A percentile compares a stretch with the other conserved stretches of the same genome.
Conservation (phyloP, 345 rosid species). For the Clausena lansium region DNA sequence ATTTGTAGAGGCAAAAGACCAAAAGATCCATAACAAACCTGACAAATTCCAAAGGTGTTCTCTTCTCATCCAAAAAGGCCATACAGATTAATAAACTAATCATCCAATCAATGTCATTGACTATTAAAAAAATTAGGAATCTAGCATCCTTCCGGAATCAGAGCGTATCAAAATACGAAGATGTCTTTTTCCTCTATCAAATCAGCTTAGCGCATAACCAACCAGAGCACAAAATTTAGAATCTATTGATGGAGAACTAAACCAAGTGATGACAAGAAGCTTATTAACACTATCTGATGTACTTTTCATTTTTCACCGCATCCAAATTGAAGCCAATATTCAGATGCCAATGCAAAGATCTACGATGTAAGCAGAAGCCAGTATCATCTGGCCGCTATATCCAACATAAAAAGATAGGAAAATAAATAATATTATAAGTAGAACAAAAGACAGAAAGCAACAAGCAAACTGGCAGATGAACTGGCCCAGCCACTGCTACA, state of each 20-base stretch:
- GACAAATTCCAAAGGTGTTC: background rate
- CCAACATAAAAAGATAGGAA: background rate
- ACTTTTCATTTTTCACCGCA: slow-evolving; percentile 3
- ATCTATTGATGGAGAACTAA: background rate
- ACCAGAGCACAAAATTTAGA: slow-evolving; percentile 8
- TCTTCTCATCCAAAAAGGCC: background rate
- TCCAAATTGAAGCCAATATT: slow-evolving; percentile 13
- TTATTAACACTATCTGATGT: slow-evolving; percentile 33
- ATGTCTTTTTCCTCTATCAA: background rate
- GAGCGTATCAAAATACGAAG: background rate
- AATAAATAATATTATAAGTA: background rate
- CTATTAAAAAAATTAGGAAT: background rate
- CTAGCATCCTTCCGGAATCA: background rate
- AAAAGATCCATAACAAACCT: background rate
- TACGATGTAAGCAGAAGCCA: slow-evolving; percentile 16
- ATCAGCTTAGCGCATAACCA: slow-evolving; percentile 5
- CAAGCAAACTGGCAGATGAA: slow-evolving; percentile 11
- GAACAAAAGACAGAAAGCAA: background rate
- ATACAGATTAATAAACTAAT: background rate
- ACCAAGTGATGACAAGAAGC: slow-evolving; percentile 19
- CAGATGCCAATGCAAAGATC: slow-evolving; percentile 13
- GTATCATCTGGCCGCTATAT: slow-evolving; percentile 11
- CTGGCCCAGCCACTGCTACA: slow-evolving; percentile 8
- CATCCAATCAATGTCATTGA: background rate
- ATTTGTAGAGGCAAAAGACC: background rate